Base-by-base conservation (phyloP, 2,329 filamentous ascomycete species). In the Helotiales sp. region DNA sequence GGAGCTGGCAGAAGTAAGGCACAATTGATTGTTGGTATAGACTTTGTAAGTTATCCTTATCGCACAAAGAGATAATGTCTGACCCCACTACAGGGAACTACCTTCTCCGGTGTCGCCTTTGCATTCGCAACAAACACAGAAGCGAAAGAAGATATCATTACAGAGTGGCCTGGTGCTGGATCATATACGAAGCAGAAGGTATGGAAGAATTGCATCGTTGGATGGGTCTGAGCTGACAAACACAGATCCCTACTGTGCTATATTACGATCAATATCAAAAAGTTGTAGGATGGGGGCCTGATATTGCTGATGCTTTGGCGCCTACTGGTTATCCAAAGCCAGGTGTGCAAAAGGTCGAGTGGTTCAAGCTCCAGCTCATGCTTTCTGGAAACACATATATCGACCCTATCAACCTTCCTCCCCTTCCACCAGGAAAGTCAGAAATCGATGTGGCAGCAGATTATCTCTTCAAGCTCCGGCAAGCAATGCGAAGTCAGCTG, bases 181-280 rank as follows among this genome's bases (percentile, higher is more conserved):
- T 97, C 95, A 56, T 93, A 96, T 74, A 96, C 95, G 51, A 98
- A 98, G 78, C 95, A 99, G 78, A 99, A 99, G 88, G 93, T 96
- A 40, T 29, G 13, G 12, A 7, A 4, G 5, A 4, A 17, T 44
- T 25, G 8, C n/a, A 25, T 15, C 44, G 5, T 24, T 7, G 13
- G 29, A 2, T 40, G 34, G 22, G 8, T 51, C 31, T 9, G 38
- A 36, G 52, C 65, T 71, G 55, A 72, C 59, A 40, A 54, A 17
- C 33, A 24, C 70, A 96, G 95, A 98, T 99, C 68, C 95, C 95
- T 15, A 98, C 95, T 13, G 95, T 99, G n/a, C 84, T 99, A 60
- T 99, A 99, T 80, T 99, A 99, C 73, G 95, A 99, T 73, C 93
- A 98, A 76, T 96, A 97, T 75, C 95, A 99, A 72, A 97, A 98